A percentile compares a stretch with the other conserved stretches of the same genome.
Evolutionary conservation across 2,329 filamentous ascomycete genomes (phyloP).

Genomic region (Thermoascus crustaceus): DNA sequence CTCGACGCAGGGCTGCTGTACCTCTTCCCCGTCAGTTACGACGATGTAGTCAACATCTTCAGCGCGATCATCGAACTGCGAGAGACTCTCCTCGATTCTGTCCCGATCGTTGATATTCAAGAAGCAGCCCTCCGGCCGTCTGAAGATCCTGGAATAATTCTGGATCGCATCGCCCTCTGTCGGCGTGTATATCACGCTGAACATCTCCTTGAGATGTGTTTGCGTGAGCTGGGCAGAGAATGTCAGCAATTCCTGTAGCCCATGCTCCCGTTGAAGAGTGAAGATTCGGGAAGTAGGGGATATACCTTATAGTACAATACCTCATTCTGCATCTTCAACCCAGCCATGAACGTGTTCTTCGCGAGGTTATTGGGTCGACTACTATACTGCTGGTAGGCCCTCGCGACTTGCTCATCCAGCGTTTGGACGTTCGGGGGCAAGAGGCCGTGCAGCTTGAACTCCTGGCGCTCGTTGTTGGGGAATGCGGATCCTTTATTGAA

Average conservation of each 20-base stretch:
- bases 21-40: conserved; percentile 60
- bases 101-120: conserved; percentile 64
- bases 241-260: no score
- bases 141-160: conserved; percentile 71
- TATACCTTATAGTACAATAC: conserved; percentile 68
- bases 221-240: conserved; percentile 52
- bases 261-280: no score
- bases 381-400: conserved; percentile 74
- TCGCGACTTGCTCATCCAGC: conserved; percentile 64
- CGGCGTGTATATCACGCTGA: conserved; percentile 82
- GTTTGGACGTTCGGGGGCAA: conserved; percentile 65
- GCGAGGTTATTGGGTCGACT: conserved; percentile 56
- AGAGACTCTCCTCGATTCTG: conserved; percentile 56
- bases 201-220: conserved; percentile 78
- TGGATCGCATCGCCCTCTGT: conserved; percentile 85
- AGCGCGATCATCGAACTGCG: conserved; percentile 39
- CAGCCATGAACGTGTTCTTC: conserved; percentile 84
- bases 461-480: conserved; percentile 56
- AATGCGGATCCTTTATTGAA: conserved; percentile 85
- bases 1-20: conserved; percentile 6
- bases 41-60: conserved; percentile 85
- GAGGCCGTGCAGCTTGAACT: conserved; percentile 64
- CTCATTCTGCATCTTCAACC: conserved; percentile 76
- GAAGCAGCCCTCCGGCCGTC: conserved; percentile 72
- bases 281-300: neutral